phyloP scores from a whole-genome alignment of 805 yeast species.

The Yarrowia phangngaensis region DNA sequence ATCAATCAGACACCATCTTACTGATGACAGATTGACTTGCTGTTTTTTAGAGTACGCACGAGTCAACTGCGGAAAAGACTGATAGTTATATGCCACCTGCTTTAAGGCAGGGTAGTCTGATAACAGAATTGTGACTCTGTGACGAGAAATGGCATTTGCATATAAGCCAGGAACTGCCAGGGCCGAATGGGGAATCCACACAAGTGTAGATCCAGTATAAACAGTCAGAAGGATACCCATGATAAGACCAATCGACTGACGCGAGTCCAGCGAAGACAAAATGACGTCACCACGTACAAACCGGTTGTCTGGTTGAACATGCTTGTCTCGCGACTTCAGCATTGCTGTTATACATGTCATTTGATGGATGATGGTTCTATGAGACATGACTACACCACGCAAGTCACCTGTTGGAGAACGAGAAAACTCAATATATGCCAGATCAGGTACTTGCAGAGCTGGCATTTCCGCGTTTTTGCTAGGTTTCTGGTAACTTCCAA shows the following conservation, averaged over 20 bases:
- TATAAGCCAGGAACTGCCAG: constrained; percentile 81
- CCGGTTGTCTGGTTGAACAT: constrained; percentile 44
- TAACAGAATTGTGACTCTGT: constrained; percentile 66
- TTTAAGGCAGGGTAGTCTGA: constrained; percentile 87
- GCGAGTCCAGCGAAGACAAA: constrained; percentile 60
- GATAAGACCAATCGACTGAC: constrained; percentile 82
- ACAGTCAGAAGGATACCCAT: constrained; percentile 76
- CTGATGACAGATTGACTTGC: constrained; percentile 70
- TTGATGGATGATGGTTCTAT: constrained; percentile 81
- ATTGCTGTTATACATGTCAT: constrained; percentile 72
- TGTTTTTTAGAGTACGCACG: constrained; percentile 72
- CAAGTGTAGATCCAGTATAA: constrained; percentile 74
- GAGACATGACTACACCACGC: constrained; percentile 90
- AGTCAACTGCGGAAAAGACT: constrained; percentile 79
- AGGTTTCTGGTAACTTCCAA: constrained; percentile 64
- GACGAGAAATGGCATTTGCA: constrained; percentile 71
- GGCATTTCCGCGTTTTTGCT: constrained; percentile 59
- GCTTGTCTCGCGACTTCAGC: constrained; percentile 45
- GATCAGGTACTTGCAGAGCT: constrained; percentile 67
- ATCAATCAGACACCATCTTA: constrained; percentile 86
- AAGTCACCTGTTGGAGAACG: constrained; percentile 87
- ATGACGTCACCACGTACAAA: constrained; percentile 45
- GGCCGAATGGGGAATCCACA: constrained; percentile 72
- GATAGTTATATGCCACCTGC: constrained; percentile 88
- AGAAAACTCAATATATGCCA: constrained; percentile 91